phyloP scores from a whole-genome alignment of 106 monocot species.

The Iris macrosiphon region DNA sequence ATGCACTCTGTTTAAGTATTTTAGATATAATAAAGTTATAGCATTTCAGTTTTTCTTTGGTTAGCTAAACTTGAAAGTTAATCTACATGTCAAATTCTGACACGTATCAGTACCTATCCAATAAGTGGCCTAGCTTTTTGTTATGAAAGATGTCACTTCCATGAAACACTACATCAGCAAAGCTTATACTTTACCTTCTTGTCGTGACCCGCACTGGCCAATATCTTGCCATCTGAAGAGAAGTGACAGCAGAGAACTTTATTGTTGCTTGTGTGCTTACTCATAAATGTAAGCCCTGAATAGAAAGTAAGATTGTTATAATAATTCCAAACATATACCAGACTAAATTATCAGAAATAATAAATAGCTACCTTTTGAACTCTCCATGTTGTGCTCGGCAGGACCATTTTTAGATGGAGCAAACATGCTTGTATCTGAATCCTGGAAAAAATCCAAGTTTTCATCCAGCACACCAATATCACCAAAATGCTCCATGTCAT shows the following conservation, averaged over 20 bases:
- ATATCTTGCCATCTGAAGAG: constrained; percentile 78
- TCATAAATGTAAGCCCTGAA: constrained; percentile 55
- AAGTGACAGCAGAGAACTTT: constrained; percentile 39
- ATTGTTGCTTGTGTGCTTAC: background rate
- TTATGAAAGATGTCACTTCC: too few species aligned
- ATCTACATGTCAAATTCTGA: too few species aligned
- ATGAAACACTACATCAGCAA: too few species aligned
- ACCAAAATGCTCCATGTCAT: constrained; percentile 72
- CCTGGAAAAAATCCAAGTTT: constrained; percentile 82
- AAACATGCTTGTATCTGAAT: constrained; percentile 67
- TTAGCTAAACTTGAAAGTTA: too few species aligned
- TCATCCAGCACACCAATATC: constrained; percentile 78
- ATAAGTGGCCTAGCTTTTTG: too few species aligned
- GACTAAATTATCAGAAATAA: too few species aligned
- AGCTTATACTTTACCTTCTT: constrained; percentile 22
- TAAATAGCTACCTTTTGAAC: constrained; percentile 47
- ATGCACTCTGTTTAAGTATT: too few species aligned
- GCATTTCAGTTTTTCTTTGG: too few species aligned
- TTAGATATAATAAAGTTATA: too few species aligned
- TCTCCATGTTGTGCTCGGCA: constrained; percentile 53
- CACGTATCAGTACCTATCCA: too few species aligned
- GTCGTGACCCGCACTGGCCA: constrained; percentile 85
- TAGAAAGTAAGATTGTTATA: background rate
- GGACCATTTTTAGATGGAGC: constrained; percentile 50
- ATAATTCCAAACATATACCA: too few species aligned